Evolutionary conservation across 73 alveolate species (phyloP).

Genomic region (Tetrahymena elliotti): DNA sequence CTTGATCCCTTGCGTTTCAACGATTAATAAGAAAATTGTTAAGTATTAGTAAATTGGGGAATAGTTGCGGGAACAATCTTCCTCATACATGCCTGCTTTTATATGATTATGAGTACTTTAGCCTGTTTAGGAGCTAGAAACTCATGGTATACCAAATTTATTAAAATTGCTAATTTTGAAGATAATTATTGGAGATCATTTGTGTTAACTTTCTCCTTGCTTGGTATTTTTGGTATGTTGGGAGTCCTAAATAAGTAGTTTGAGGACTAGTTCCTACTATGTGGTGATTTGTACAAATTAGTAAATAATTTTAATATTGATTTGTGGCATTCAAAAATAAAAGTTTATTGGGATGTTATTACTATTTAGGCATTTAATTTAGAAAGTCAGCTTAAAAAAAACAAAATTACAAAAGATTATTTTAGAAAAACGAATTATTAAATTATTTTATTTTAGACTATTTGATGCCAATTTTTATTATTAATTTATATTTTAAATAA

Average conservation of each 20-base stretch:
- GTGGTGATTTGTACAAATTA: background rate
- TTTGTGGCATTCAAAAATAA: too few relatives aligned
- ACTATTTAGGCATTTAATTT: background rate
- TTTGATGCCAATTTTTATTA: background rate
- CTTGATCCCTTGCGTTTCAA: background rate
- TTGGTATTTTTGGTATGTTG: background rate
- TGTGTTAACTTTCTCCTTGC: background rate
- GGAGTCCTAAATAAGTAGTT: background rate
- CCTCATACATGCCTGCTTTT: background rate
- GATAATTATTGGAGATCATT: background rate
- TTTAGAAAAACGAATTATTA: background rate
- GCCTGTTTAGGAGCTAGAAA: background rate
- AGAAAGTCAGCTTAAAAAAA: too few relatives aligned
- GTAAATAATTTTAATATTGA: background rate
- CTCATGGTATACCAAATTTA: background rate
- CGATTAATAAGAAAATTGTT: background rate
- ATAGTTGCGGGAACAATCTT: background rate
- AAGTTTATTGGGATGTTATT: too few relatives aligned
- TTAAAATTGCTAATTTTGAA: background rate
- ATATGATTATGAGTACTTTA: background rate
- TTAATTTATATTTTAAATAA: background rate
- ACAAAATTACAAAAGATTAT: background rate
- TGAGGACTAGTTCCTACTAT: background rate
- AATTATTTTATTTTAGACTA: background rate
- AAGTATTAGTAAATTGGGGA: background rate